These are phyloP conservation scores for Picea glauca DNA, from an alignment of 75 land plant genomes.

Conservation along the genomic window DNA sequence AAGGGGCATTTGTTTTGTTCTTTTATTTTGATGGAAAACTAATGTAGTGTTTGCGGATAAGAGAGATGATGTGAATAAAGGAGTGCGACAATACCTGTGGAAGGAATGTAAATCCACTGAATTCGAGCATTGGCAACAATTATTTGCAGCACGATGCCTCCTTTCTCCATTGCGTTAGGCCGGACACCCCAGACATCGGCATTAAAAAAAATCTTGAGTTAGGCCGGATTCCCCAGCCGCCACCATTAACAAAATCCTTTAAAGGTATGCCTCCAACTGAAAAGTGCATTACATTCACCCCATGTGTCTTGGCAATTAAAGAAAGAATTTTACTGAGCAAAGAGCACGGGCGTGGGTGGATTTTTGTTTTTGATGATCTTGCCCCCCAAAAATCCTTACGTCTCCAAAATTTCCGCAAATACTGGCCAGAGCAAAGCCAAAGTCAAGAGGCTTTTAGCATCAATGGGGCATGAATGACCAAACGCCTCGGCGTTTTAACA, in stretches of 20 bases:
- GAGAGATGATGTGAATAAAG: neutral
- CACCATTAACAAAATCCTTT: slow-evolving; percentile 9
- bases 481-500: no score
- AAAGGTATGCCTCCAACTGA: neutral
- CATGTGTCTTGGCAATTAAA: no score
- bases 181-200: no score
- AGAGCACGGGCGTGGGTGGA: no score
- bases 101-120: slow-evolving; percentile 19
- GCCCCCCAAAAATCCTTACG: no score
- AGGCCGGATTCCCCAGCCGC: slow-evolving; percentile 5
- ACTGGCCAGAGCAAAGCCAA: no score
- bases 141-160: slow-evolving; percentile 20
- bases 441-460: no score
- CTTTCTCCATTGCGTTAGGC: slow-evolving; percentile 6
- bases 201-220: neutral
- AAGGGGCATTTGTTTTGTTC: neutral
- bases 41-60: neutral
- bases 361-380: no score
- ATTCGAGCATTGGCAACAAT: slow-evolving; percentile 22
- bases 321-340: no score
- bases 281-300: no score
- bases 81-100: slow-evolving; percentile 15
- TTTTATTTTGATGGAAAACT: neutral
- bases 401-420: no score
- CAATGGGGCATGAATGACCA: no score